A percentile compares a stretch with the other conserved stretches of the same genome.
Evolutionary conservation across 768 basidiomycete species (phyloP).

Genomic region (Leccinum rimulosum): DNA sequence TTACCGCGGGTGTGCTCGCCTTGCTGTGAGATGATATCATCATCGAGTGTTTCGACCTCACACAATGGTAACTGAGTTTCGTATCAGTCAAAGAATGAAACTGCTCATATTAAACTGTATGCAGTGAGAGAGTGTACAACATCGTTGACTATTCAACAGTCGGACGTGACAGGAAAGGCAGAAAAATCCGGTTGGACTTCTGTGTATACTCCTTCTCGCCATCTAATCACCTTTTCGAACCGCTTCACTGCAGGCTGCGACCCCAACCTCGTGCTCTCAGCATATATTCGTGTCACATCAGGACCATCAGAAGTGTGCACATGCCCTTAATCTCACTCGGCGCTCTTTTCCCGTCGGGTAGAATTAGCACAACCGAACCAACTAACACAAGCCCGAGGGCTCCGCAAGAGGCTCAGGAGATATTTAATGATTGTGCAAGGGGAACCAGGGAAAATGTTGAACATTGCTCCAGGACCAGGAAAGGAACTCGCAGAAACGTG

Average conservation of each 20-base stretch:
- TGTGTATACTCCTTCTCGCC: neutral
- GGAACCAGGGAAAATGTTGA: no score
- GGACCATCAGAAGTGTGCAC: no score
- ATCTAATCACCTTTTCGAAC: neutral
- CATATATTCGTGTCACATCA: neutral
- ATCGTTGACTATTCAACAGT: neutral
- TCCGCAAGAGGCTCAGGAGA: no score
- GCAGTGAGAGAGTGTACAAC: neutral
- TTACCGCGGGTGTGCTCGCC: neutral
- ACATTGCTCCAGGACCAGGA: no score
- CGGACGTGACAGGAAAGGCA: neutral
- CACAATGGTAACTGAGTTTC: neutral
- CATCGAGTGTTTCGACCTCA: neutral
- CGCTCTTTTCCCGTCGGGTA: no score
- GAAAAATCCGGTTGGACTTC: neutral
- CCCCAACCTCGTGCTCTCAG: neutral
- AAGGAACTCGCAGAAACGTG: no score
- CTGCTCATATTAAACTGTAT: neutral
- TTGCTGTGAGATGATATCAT: neutral
- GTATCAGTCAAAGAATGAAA: neutral
- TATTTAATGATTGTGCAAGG: no score
- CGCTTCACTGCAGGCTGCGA: neutral
- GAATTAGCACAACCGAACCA: no score
- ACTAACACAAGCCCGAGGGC: no score
- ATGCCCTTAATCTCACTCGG: no score